Conservation (phyloP, 495 filamentous ascomycete genomes). For the Annulohypoxylon moriforme region DNA sequence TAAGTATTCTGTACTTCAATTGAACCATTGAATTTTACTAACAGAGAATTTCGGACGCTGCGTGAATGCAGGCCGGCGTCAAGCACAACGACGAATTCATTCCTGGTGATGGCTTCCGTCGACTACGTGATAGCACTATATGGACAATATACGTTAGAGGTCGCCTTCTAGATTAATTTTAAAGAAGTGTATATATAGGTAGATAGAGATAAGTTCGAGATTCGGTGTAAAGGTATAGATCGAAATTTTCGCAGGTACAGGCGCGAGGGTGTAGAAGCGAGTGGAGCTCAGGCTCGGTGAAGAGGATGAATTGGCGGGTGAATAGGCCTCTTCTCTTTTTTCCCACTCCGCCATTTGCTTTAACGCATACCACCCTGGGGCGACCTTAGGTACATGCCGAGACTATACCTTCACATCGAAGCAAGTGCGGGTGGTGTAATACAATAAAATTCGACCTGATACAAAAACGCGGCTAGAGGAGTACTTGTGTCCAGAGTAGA, state of each 20-base stretch:
- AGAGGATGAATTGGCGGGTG: slow-evolving; percentile 38
- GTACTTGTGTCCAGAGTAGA: background rate
- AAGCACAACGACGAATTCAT: slow-evolving; percentile 45
- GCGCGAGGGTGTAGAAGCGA: background rate
- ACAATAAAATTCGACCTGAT: background rate
- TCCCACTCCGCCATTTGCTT: slow-evolving; percentile 13
- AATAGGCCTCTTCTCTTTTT: slow-evolving; percentile 22
- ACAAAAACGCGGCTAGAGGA: background rate
- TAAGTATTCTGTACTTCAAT: slow-evolving; percentile 17
- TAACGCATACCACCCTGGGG: background rate
- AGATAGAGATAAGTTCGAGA: slow-evolving; percentile 1
- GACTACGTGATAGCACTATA: slow-evolving; percentile 45
- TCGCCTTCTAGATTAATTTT: slow-evolving; percentile 13
- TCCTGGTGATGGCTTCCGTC: slow-evolving; percentile 34
- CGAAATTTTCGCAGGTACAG: background rate
- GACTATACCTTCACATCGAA: background rate
- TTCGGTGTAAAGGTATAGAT: slow-evolving; percentile 2
- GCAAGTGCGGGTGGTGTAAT: background rate
- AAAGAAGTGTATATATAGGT: background rate
- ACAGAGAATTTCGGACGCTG: slow-evolving; percentile 73
- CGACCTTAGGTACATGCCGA: background rate
- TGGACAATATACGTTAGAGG: slow-evolving; percentile 26
- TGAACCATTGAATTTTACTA: slow-evolving; percentile 22
- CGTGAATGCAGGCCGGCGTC: slow-evolving; percentile 67
- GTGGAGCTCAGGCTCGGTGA: slow-evolving; percentile 4